phyloP scores from a whole-genome alignment of 495 filamentous ascomycete genomes.

The Antarctomyces pellizariae region DNA sequence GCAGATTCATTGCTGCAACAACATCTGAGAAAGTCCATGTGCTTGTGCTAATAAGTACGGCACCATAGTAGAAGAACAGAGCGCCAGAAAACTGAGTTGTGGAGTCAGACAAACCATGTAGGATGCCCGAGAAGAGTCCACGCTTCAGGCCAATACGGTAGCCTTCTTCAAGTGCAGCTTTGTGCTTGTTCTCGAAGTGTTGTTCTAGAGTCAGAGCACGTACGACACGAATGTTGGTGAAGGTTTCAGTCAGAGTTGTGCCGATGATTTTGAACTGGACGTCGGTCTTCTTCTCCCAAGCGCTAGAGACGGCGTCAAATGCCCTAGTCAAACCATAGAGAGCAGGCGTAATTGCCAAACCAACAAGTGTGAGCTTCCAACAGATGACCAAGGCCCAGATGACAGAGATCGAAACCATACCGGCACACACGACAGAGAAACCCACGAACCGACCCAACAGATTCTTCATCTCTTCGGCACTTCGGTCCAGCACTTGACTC shows the following conservation, averaged over 20 bases:
- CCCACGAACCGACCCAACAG: slow-evolving; percentile 57
- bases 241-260: slow-evolving; percentile 50
- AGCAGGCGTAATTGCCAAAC: slow-evolving; percentile 40
- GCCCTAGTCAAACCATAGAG: slow-evolving; percentile 39
- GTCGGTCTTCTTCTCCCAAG: slow-evolving; percentile 49
- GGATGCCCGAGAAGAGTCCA: slow-evolving; percentile 37
- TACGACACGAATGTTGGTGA: slow-evolving; percentile 64
- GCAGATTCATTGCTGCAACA: slow-evolving; percentile 53
- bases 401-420: slow-evolving; percentile 42
- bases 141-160: slow-evolving; percentile 32
- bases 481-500: slow-evolving; percentile 48
- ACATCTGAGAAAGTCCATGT: slow-evolving; percentile 29
- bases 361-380: slow-evolving; percentile 69
- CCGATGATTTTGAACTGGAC: slow-evolving; percentile 28
- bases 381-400: slow-evolving; percentile 49
- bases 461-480: slow-evolving; percentile 73
- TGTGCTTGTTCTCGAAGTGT: slow-evolving; percentile 48
- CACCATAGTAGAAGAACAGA: slow-evolving; percentile 66
- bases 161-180: slow-evolving; percentile 21
- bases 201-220: slow-evolving; percentile 51
- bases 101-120: slow-evolving; percentile 57
- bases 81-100: slow-evolving; percentile 50
- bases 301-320: slow-evolving; percentile 34
- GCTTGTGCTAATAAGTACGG: slow-evolving; percentile 28
- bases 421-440: slow-evolving; percentile 33